Base-by-base conservation (phyloP, 148 eudicot species). In the Heliosperma pusillum region DNA sequence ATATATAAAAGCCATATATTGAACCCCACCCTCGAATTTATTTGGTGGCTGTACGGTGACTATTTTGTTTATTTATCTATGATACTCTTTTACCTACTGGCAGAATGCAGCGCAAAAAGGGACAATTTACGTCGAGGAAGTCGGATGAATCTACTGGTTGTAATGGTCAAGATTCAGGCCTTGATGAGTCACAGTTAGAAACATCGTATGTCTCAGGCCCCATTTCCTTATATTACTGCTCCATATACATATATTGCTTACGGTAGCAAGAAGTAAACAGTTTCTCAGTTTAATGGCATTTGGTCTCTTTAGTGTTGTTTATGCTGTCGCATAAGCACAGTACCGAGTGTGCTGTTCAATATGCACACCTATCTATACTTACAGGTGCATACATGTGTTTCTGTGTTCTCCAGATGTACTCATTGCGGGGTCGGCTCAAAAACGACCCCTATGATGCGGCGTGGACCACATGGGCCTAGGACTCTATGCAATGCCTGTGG, bases 401-500 rank as follows among this genome's bases (percentile, higher is more conserved):
- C 69, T 33, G 47, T 47, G 36, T 81, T 29, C 42, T 36, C 42
- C 70, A 87, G 89, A 66, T 88, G 90, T 79, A 76, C 76, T 57
- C 91, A 92, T 80, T 92, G 97, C 74, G 89, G 95, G 50, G 77
- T 70, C 19, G 85, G 85, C 73, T 84, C 91, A 36, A 85, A 72
- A 62, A 77, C 83, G 7, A 90, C 97, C 36, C 95, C 97, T 15
- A 85, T 88, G 93, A 92, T 92, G 97, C 92, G 97, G 40, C 86
- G 90, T 58, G 97, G 97, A 66, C 97, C 97, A 50, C 84, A 70
- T 77, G 97, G 97, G 50, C 97, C 96, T 22, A 89, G 90, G 80
- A 90, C 95, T 53, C 93, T 92, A 45, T 92, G 97, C 83, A 92
- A 92, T 83, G 97, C 97, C 42, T 92, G 97, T 71, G 97, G 97